A percentile compares a stretch with the other conserved stretches of the same genome.
Conservation (phyloP, 1,139 yeast species). For the Suhomyces panamericanus region DNA sequence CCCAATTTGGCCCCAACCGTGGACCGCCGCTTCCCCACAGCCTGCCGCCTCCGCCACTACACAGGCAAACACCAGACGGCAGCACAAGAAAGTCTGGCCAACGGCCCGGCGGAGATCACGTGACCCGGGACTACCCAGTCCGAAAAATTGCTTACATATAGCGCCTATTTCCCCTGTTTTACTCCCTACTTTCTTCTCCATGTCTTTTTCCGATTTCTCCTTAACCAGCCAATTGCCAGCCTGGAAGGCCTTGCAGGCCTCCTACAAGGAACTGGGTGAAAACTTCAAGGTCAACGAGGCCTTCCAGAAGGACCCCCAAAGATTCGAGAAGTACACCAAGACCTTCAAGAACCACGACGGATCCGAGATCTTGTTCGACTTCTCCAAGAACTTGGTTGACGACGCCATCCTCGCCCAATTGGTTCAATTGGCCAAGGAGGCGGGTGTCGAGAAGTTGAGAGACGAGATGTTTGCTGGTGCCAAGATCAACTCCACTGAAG, state of each 20-base stretch:
- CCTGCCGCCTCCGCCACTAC: no score
- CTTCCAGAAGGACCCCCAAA: conserved; percentile 67
- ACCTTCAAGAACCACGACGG: conserved; percentile 83
- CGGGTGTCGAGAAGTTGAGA: conserved; percentile 82
- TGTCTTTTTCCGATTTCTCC: conserved; percentile 52
- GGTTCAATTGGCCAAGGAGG: conserved; percentile 82
- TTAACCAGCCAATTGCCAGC: conserved; percentile 78
- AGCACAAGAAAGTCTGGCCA: no score
- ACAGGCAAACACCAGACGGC: no score
- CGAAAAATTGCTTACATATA: conserved; percentile 8
- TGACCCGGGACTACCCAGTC: conserved; percentile 9
- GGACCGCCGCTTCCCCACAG: no score
- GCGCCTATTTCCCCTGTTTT: not conserved
- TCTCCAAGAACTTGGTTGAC: conserved; percentile 88
- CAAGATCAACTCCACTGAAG: conserved; percentile 92
- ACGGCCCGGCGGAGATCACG: not conserved
- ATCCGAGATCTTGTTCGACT: conserved; percentile 87
- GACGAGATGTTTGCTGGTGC: conserved; percentile 91
- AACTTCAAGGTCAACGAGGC: conserved; percentile 77
- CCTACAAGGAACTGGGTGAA: conserved; percentile 64
- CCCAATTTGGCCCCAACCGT: no score
- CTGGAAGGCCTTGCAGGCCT: conserved; percentile 73
- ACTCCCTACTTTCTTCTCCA: conserved; percentile 10
- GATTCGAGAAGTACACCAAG: conserved; percentile 75
- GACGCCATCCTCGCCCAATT: conserved; percentile 73